Base-by-base conservation (phyloP, 176 grass and related monocot species). In the Saccharum officinarum region DNA sequence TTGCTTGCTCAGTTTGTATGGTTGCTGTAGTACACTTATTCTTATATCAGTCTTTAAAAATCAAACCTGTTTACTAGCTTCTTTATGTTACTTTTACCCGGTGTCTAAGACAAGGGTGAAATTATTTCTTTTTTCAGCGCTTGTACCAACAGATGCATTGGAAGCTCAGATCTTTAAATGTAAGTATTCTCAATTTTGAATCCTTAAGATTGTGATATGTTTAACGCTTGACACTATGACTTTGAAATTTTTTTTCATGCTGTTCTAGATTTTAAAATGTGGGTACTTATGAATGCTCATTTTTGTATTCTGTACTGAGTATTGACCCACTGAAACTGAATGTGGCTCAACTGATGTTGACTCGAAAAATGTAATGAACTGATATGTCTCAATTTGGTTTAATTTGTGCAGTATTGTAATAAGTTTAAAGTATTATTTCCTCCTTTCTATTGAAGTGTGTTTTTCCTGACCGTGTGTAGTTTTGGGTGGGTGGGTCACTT, bases 71-170 rank as follows among this genome's bases (percentile, higher is more conserved):
- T 84, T 70, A 60, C 26, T 12, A 41, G 15, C 57, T 23, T 54
- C 6, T 77, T 80, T 76, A 82, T 73, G 4, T 41, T 81, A 81
- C 44, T 82, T 23, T 41, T 67, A 12, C 46, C 36, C 22, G 16
- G 30, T 60, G 31, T 61, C 28, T 78, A 69, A 75, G 36, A 70
- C 50, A 20, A 81, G 28, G 31, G 65, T 84, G 10, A 39, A 60
- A 89, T 45, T 36, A 46, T 25, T 81, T 61, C 37, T 13, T 66
- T 73, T 83, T 93, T 89, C 89, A 98, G 96, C 90, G 81, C 52
- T 69, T 98, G 66, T 95, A 91, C 82, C 93, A 94, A 59, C 89
- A 95, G 67, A 92, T 98, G 91, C 86, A 95, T 71, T 95, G 83
- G 79, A 98, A 98, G 87, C 81, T 95, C 74, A 95, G 88, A 86